A percentile compares a stretch with the other conserved stretches of the same genome.
phyloP scores from a whole-genome alignment of 805 yeast genomes.

The Schwanniomyces vanrijiae region DNA sequence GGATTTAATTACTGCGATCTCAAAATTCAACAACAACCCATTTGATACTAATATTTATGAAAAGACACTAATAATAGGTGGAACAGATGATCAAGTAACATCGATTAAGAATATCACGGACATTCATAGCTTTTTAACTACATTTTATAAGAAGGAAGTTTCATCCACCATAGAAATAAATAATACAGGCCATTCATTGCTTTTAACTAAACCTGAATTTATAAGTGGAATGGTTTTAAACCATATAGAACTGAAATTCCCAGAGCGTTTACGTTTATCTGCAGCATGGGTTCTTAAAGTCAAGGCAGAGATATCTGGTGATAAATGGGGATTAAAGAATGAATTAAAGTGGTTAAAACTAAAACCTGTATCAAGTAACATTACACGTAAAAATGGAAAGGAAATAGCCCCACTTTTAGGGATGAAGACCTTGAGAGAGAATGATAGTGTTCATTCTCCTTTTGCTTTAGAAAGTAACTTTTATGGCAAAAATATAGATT shows the following conservation, averaged over 20 bases:
- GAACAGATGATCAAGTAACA: conserved; percentile 56
- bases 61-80: conserved; percentile 59
- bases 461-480: conserved; percentile 46
- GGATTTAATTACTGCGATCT: conserved; percentile 45
- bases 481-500: conserved; percentile 16
- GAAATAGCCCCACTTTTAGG: conserved; percentile 55
- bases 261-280: conserved; percentile 52
- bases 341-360: conserved; percentile 68
- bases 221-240: conserved; percentile 60
- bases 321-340: conserved; percentile 79
- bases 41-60: conserved; percentile 28
- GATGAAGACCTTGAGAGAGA: conserved; percentile 73
- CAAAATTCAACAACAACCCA: conserved; percentile 34
- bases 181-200: conserved; percentile 64
- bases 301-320: conserved; percentile 62
- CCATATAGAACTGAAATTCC: conserved; percentile 51
- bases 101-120: conserved; percentile 40
- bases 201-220: conserved; percentile 63
- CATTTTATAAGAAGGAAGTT: conserved; percentile 22
- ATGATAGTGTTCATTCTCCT: conserved; percentile 64
- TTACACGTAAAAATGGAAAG: conserved; percentile 28
- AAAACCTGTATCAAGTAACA: conserved; percentile 48
- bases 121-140: conserved; percentile 25
- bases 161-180: conserved; percentile 37
- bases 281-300: conserved; percentile 71